Base-by-base conservation (phyloP, 176 grass and related monocot species). In the Oryza punctata region DNA sequence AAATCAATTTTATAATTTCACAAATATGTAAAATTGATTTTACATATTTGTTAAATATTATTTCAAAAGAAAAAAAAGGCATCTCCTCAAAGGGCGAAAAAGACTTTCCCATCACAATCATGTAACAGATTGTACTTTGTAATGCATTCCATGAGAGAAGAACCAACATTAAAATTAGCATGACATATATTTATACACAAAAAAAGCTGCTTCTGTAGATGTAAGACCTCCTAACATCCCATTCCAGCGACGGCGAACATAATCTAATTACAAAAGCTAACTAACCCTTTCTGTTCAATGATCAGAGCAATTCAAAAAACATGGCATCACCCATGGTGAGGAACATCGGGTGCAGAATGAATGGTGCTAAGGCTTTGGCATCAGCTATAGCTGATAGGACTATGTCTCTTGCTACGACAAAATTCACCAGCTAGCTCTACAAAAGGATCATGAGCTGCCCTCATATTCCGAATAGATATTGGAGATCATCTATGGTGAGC, bases 401-500 rank as follows among this genome's bases (percentile, higher is more conserved):
- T 41, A 33, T 32, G 30, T 66, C 49, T 8, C 40, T 45, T 12
- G 35, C 28, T 26, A n/a, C 16, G 4, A 38, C 19, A 69, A 70
- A 29, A 81, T 5, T 61, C 79, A 59, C 8, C 29, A 70, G 21
- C 19, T 19, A 70, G 21, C 19, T 19, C 30, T 47, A 37, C 3
- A 2, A n/a, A 32, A 32, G 19, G 44, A 25, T 26, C 43, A 75
- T 9, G 7, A 19, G 65, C 21, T 2, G 24, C 27, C 59, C 80
- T 85, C 72, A 90, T 77, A 94, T 68, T 87, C 76, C 91, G 86
- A 98, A 98, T 37, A 98, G 86, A 60, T 93, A 93, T 80, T 87
- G 84, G 19, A 94, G 86, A 84, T 98, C 95, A 69, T 98, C 95
- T 19, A 91, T 78, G 0, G 95, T 98, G 37, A 98, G 89, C 49